Base-by-base conservation (phyloP, 352 stramenopile genomes). In the Pythium grandisporangium region DNA sequence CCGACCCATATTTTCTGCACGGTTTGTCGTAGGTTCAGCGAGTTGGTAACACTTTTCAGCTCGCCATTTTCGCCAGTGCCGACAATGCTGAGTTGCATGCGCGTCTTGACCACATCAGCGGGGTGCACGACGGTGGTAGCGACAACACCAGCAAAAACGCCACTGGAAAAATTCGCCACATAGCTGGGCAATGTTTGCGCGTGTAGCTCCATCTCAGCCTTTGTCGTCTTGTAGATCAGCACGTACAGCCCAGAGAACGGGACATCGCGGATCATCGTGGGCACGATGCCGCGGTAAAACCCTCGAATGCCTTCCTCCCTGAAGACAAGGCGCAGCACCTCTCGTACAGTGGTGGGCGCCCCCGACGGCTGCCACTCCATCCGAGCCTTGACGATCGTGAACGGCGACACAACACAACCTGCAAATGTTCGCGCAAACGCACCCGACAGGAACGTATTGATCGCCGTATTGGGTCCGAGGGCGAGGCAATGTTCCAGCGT, bases 231-330 rank as follows among this genome's bases (percentile, higher is more conserved):
- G 58, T 94, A 94, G 33, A 93, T 60, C 24, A 90, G 65, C 43
- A 94, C 79, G 51, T 94, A 94, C 7, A 93, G 61, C 21, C 82
- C 82, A 6, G 82, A 94, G 63, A 93, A 94, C 6, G 83, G 83
- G 26, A 94, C 81, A 51, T 93, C 83, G 30, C 83, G 64, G n/a
- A 90, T 70, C 14, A 95, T 61, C 17, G 79, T 93, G 1, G 83
- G 79, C 22, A 88, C 53, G 57, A 92, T 89, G 39, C 83, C 83
- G 23, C 81, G 76, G 51, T 95, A 95, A 14, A 95, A 57, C 19
- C 83, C 81, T 8, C 66, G 59, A 19, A 84, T 53, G 12, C 80
- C 79, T 57, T 92, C 77, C 17, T 80, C 54, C 20, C 58, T 56
- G 16, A 87, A 51, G 12, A 93, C 74, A 32, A 79, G 53, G 14